Percentiles rank a stretch among this genome's conserved stretches.
Conservation (phyloP, 352 stramenopile genomes). For the Phytopythium kandeliae region DNA sequence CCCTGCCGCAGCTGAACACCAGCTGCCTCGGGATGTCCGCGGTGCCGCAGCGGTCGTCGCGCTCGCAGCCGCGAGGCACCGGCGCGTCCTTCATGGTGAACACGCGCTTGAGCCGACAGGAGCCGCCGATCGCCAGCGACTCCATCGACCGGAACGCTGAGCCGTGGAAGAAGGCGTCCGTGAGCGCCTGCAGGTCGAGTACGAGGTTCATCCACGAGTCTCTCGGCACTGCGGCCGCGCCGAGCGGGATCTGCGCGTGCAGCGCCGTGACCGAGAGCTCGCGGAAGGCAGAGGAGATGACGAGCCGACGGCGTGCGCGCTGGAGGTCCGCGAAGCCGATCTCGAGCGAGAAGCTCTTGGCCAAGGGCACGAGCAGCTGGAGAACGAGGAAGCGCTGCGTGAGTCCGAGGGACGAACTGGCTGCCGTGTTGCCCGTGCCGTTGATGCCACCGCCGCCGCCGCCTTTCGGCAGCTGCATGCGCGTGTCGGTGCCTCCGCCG, state of each 20-base stretch:
- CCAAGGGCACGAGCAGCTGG: slow-evolving; percentile 57
- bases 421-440: no score
- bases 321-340: slow-evolving; percentile 76
- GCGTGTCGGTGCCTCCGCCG: slow-evolving; percentile 70
- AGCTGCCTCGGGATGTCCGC: slow-evolving; percentile 65
- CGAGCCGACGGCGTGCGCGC: slow-evolving; percentile 62
- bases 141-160: slow-evolving; percentile 71
- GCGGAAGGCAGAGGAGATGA: slow-evolving; percentile 76
- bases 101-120: slow-evolving; percentile 69
- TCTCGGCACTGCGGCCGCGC: slow-evolving; percentile 25
- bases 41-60: slow-evolving; percentile 17
- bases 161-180: slow-evolving; percentile 45
- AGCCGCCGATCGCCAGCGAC: slow-evolving; percentile 64
- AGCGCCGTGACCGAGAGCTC: slow-evolving; percentile 46
- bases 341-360: slow-evolving; percentile 66
- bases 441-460: not conserved
- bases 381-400: slow-evolving; percentile 74
- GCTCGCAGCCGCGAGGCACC: slow-evolving; percentile 11
- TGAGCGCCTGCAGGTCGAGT: slow-evolving; percentile 65
- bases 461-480: slow-evolving; percentile 79
- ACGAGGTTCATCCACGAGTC: slow-evolving; percentile 77
- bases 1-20: slow-evolving; percentile 21
- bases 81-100: slow-evolving; percentile 87
- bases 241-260: slow-evolving; percentile 68
- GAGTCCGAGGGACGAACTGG: slow-evolving; percentile 34